Base-by-base conservation (phyloP, 176 grass and related monocot species). In the Eleusine indica region DNA sequence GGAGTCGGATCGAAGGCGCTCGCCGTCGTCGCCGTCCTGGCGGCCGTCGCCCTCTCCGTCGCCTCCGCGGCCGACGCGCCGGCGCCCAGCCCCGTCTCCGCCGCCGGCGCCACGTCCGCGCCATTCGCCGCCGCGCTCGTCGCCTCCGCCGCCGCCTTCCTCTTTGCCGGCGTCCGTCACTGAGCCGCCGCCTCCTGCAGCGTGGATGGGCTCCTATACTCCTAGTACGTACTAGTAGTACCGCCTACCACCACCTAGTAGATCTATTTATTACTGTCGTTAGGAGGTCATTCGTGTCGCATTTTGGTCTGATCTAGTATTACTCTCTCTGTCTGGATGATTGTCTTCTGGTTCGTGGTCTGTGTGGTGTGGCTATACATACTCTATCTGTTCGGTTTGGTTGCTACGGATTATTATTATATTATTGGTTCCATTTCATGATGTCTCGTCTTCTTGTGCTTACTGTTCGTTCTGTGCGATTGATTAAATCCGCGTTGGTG, bases 131-230 rank as follows among this genome's bases (percentile, higher is more conserved):
- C 66, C 13, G 83, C 85, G 0, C 37, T 95, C 73, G 30, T 95
- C 79, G 83, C 87, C 74, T 86, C 92, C 49, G 70, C 87, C 75
- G 73, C 83, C 18, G 82, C 86, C 39, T 75, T 92, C 83, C 79
- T 95, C 48, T 64, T 95, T 79, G 65, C 84, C 66, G 83, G 78
- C 64, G 73, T 80, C 46, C 80, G 85, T 76, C 85, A 81, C 71
- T 95, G 81, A 92, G 69, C 77, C n/a, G 17, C 25, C 56, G 6
- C 40, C 7, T 0, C 1, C 39, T 16, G 2, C 13, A 10, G 49
- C 9, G 14, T 0, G 51, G 51, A 53, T 17, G 51, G 49, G 10
- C 13, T 52, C 49, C 8, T 46, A 6, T 46, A 51, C 48, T 12
- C 48, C 48, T 51, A 15, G 10, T 11, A 6, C 22, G 25, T 25